Evolutionary conservation across 2,329 filamentous ascomycete genomes (phyloP).

Genomic region (Botryotinia convoluta): DNA sequence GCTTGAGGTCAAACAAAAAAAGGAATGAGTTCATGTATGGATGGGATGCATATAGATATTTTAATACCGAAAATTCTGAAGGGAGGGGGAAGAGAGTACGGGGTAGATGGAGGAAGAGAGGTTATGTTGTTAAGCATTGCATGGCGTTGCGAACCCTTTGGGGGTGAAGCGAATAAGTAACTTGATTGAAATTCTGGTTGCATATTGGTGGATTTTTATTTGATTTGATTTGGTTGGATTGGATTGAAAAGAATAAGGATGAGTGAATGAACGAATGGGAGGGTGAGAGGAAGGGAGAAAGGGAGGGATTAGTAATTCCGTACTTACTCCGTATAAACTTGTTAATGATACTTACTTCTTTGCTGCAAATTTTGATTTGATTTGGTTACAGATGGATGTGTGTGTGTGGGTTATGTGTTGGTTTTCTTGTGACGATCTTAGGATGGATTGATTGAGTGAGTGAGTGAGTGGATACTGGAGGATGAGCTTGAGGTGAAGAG

Average conservation of each 20-base stretch:
- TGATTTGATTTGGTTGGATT: not conserved
- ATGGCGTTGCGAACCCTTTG: not conserved
- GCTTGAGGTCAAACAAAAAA: not conserved
- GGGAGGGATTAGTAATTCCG: not conserved
- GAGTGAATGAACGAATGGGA: not conserved
- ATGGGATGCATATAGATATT: not conserved
- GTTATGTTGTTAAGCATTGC: not conserved
- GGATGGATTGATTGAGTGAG: no score
- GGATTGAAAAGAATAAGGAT: not conserved
- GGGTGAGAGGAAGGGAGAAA: not conserved
- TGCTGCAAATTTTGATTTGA: not conserved
- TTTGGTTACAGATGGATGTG: not conserved
- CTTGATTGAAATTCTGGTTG: not conserved
- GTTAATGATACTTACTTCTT: not conserved
- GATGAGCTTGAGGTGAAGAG: no score
- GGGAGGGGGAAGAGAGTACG: not conserved
- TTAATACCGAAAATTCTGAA: not conserved
- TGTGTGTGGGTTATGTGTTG: no score
- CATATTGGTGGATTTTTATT: not conserved
- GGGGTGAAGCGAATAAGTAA: not conserved
- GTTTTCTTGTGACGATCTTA: no score
- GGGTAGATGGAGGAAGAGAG: not conserved
- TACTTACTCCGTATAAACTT: not conserved
- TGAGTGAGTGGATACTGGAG: no score
- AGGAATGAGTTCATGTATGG: not conserved